These are phyloP conservation scores for Penicillium sp. DNA, from an alignment of 2,329 filamentous ascomycete genomes.

Conservation along the genomic window DNA sequence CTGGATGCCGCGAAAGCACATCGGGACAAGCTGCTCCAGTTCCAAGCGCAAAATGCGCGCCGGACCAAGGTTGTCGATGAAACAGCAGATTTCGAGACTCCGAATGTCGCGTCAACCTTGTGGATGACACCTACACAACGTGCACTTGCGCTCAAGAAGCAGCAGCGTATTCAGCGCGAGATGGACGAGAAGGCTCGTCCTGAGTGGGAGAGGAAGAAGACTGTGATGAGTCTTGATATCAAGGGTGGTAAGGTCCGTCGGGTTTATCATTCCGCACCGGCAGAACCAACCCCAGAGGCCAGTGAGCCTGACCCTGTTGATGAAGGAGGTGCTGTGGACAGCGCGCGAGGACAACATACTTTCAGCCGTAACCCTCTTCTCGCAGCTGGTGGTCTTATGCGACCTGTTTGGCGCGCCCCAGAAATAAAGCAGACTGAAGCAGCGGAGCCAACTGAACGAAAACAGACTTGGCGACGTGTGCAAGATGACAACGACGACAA, in stretches of 20 bases:
- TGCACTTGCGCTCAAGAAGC: constrained; percentile 76
- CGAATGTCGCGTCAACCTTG: constrained; percentile 62
- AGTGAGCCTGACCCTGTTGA: constrained; percentile 17
- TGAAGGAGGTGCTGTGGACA: constrained; percentile 9
- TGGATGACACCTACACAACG: constrained; percentile 84
- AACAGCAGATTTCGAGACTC: constrained; percentile 70
- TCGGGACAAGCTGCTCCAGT: constrained; percentile 74
- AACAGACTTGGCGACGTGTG: constrained; percentile 47
- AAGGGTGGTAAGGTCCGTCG: constrained; percentile 73
- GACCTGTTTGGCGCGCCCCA: constrained; percentile 45
- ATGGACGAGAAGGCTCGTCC: constrained; percentile 82
- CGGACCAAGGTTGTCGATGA: constrained; percentile 85
- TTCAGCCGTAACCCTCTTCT: constrained; percentile 48
- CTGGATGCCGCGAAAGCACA: constrained; percentile 71
- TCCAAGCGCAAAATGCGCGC: constrained; percentile 80
- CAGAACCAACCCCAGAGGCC: constrained; percentile 21
- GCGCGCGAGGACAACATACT: constrained; percentile 29
- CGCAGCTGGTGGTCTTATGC: constrained; percentile 43
- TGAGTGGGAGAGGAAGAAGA: constrained; percentile 83
- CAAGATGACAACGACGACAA: constrained; percentile 50
- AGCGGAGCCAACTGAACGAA: constrained; percentile 31
- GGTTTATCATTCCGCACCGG: constrained; percentile 38
- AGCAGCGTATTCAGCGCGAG: constrained; percentile 78
- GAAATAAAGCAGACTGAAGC: constrained; percentile 26
- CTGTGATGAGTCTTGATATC: constrained; percentile 82